phyloP scores from a whole-genome alignment of 768 basidiomycete genomes.

The Trametes coccinea region DNA sequence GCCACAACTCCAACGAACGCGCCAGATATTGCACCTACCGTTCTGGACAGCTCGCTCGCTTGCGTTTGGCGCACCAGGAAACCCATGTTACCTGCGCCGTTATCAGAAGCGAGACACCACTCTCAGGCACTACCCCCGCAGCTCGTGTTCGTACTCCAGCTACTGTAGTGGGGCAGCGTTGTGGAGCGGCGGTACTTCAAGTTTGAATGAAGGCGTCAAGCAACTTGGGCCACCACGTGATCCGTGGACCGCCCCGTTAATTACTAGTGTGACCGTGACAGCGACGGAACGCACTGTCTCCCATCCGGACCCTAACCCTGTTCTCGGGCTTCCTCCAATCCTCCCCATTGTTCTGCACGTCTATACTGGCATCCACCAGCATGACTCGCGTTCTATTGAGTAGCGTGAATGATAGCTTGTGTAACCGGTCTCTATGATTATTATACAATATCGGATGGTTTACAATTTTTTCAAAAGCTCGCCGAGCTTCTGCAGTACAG shows the following conservation, averaged over 20 bases:
- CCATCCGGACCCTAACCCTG: constrained; percentile 4
- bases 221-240: too few relatives aligned
- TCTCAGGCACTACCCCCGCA: background rate
- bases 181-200: constrained; percentile 8
- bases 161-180: constrained; percentile 1
- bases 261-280: background rate
- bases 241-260: too few relatives aligned
- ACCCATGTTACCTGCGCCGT: background rate
- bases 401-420: too few relatives aligned
- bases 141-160: background rate
- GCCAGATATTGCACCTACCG: background rate
- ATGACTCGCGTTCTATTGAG: too few relatives aligned
- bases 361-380: too few relatives aligned
- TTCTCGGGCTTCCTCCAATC: too few relatives aligned
- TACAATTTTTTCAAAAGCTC: too few relatives aligned
- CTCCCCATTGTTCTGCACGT: too few relatives aligned
- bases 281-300: background rate
- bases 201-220: constrained; percentile 5
- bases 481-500: constrained; percentile 59
- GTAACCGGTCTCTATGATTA: too few relatives aligned
- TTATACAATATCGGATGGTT: too few relatives aligned
- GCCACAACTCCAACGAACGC: constrained; percentile 15
- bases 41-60: background rate
- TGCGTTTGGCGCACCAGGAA: background rate
- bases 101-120: background rate